Conservation (phyloP, 202 grass and related monocot species). For the Carex sylvatica region DNA sequence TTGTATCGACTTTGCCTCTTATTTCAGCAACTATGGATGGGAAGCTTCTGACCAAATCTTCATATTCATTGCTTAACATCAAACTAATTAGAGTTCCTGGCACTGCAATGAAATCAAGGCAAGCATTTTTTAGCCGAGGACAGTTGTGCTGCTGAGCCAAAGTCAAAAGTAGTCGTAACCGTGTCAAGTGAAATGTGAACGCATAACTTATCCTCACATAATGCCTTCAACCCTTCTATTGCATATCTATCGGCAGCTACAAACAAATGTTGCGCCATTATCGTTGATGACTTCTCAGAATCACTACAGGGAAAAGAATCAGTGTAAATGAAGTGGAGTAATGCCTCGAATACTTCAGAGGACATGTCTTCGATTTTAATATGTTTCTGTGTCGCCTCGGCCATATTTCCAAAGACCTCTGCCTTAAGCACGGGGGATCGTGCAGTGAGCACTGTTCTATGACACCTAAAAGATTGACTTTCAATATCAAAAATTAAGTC, state of each 20-base stretch:
- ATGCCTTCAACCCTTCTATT: slow-evolving; percentile 7
- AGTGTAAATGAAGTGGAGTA: not conserved
- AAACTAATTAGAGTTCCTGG: not conserved
- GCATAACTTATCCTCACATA: not conserved
- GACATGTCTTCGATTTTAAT: slow-evolving; percentile 9
- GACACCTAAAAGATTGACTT: not conserved
- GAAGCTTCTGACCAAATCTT: not conserved
- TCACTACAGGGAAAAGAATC: not conserved
- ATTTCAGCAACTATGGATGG: not conserved
- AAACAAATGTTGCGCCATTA: slow-evolving; percentile 10
- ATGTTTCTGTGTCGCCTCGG: not conserved
- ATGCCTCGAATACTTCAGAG: not conserved
- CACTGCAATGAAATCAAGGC: not conserved
- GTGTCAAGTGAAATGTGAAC: not conserved
- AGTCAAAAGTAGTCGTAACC: not conserved
- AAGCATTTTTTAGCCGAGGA: not conserved
- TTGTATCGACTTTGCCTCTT: too few relatives aligned
- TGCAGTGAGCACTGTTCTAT: not conserved
- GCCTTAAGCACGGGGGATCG: slow-evolving; percentile 4
- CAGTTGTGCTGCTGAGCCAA: not conserved
- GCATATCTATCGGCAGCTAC: slow-evolving; percentile 5
- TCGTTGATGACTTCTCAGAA: not conserved
- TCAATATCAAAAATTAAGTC: too few relatives aligned
- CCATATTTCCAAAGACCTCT: not conserved
- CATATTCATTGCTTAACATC: not conserved